A percentile compares a stretch with the other conserved stretches of the same genome.
These are phyloP conservation scores for Neonectria magnoliae DNA, from an alignment of 2,329 filamentous ascomycete species.

Conservation along the genomic window DNA sequence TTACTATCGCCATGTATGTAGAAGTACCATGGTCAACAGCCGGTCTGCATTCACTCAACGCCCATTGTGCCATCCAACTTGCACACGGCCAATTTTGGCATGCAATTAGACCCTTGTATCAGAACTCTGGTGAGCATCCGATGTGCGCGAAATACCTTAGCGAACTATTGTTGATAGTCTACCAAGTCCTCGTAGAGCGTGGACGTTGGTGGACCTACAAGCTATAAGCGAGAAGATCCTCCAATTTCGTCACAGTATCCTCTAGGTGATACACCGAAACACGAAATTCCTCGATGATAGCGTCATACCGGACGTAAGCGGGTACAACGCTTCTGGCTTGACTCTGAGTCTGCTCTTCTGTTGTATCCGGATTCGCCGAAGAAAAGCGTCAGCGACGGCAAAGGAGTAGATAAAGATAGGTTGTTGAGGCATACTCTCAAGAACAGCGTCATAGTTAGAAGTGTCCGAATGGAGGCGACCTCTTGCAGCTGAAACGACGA, in stretches of 20 bases:
- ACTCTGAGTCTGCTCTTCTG: not conserved
- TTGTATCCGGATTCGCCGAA: not conserved
- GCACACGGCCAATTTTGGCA: not conserved
- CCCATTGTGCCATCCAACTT: not conserved
- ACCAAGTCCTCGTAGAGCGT: not conserved
- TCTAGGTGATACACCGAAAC: not conserved
- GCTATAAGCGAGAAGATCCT: not conserved
- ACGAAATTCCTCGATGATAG: not conserved
- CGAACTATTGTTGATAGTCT: too few species aligned
- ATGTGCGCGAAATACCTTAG: too few species aligned
- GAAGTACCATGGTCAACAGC: too few species aligned
- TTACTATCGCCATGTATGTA: not conserved
- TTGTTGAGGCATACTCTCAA: not conserved
- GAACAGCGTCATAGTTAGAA: not conserved
- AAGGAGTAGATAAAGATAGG: not conserved
- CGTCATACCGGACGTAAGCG: not conserved
- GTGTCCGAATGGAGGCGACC: not conserved
- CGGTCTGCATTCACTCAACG: not conserved
- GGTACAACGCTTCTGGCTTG: not conserved
- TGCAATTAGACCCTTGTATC: not conserved
- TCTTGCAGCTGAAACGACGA: not conserved
- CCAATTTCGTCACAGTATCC: not conserved
- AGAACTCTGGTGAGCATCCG: not conserved
- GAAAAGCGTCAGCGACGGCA: not conserved
- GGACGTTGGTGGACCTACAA: too few species aligned